Evolutionary conservation across 177 flowering plant species (phyloP), one percentile per base, ranked within the genome.

Genomic region (Tripterygium wilfordii): DNA sequence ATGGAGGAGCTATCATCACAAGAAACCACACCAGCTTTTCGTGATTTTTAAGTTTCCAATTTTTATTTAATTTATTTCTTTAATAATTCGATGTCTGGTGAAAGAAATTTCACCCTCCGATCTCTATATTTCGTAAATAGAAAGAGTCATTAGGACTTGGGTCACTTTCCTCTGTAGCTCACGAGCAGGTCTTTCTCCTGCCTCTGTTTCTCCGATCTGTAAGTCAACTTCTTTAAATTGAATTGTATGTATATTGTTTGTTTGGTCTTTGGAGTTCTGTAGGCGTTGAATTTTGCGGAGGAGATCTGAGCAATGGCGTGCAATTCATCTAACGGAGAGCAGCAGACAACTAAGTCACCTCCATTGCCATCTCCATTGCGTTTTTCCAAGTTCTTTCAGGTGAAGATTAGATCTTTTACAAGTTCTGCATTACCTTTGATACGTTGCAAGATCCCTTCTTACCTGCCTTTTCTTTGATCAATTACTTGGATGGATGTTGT

Each of bases 291-390:
- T n/a, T 36, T 36, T 32, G 52, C n/a, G n/a, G n/a, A n/a, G n/a
- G 52, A 52, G 60, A 49, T 66, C 58, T 54, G 27, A 53, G 43
- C 31, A 38, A 70, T 74, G 79, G 70, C 79, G 4, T 54, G 57
- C 12, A 53, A 62, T 44, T 13, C 49, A 32, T 46, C 69, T 0
- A 72, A 72, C 21, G 77, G 71, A 16, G 65, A 61, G 8, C 42
- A 64, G 13, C 39, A 58, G 1, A 49, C 57, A 0, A 53, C 58
- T 1, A 51, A 77, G 68, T 56, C 70, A 7, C 78, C 80, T 36
- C 83, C 83, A 0, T 40, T 54, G 51, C 83, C 77, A 2, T 77
- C 80, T 12, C 83, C 83, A 12, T 49, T 77, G 64, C 53, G 83
- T 2, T 54, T 49, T 42, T 72, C 83, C 51, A 77, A 69, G 50